Conservation (phyloP, 2,329 filamentous ascomycete genomes). For the Xylaria sp. region DNA sequence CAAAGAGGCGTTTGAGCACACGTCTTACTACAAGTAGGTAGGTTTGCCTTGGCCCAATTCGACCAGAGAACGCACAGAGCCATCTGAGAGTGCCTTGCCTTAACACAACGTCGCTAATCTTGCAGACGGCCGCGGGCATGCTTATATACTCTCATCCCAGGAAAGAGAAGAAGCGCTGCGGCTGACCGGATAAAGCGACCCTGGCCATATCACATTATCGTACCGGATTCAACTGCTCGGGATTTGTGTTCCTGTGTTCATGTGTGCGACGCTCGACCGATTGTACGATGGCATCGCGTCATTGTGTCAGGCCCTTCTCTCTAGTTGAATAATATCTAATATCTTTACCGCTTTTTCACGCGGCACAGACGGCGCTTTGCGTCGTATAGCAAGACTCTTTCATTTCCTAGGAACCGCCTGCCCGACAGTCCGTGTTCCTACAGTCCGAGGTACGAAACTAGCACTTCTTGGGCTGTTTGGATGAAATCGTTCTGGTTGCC, state of each 20-base stretch:
- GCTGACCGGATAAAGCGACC: conserved; percentile 28
- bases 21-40: background rate
- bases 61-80: conserved; percentile 9
- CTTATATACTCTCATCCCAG: conserved; percentile 31
- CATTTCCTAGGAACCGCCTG: conserved; percentile 39
- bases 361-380: conserved; percentile 45
- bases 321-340: conserved; percentile 28
- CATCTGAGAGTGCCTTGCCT: conserved; percentile 29
- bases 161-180: conserved; percentile 27
- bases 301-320: conserved; percentile 12
- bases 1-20: conserved; percentile 11
- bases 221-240: conserved; percentile 34
- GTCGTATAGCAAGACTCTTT: conserved; percentile 42
- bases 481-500: conserved; percentile 9
- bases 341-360: conserved; percentile 43
- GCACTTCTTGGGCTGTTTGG: conserved; percentile 15
- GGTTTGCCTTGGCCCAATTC: conserved; percentile 1
- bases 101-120: conserved; percentile 53
- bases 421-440: conserved; percentile 37
- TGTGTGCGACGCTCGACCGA: conserved; percentile 35
- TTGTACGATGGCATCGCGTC: conserved; percentile 17
- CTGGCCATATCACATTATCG: conserved; percentile 34
- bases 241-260: conserved; percentile 33
- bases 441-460: conserved; percentile 26
- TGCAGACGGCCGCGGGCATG: conserved; percentile 47